A percentile compares a stretch with the other conserved stretches of the same genome.
phyloP scores from a whole-genome alignment of 345 rosid genomes.

The Aquilaria sinensis region DNA sequence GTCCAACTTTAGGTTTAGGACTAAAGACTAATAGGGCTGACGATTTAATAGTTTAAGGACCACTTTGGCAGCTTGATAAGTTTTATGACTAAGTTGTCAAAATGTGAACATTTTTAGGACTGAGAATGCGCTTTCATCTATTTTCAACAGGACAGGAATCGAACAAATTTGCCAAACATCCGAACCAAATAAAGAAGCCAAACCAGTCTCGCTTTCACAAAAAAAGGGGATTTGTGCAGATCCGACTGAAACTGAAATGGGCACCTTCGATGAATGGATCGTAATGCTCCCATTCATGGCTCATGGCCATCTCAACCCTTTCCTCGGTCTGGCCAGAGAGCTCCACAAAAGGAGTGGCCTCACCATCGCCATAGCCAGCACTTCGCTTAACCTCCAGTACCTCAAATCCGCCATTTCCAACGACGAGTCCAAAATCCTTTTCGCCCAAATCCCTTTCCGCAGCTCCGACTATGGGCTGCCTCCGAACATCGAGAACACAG shows the following conservation, averaged over 20 bases:
- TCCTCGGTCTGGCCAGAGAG: constrained; percentile 31
- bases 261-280: constrained; percentile 11
- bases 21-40: too few relatives aligned
- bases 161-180: too few relatives aligned
- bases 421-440: constrained; percentile 8
- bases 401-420: constrained; percentile 22
- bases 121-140: too few relatives aligned
- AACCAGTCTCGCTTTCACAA: too few relatives aligned
- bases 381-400: constrained; percentile 33
- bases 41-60: too few relatives aligned
- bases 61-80: too few relatives aligned
- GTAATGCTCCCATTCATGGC: constrained; percentile 46
- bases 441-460: constrained; percentile 30
- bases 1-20: too few relatives aligned
- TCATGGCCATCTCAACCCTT: constrained; percentile 55
- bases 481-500: constrained; percentile 31
- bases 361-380: constrained; percentile 35
- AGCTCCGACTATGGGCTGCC: constrained; percentile 35
- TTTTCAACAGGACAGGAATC: too few relatives aligned
- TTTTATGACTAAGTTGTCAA: too few relatives aligned
- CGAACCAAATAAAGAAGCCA: too few relatives aligned
- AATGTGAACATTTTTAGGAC: too few relatives aligned
- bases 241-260: background rate
- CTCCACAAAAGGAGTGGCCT: constrained; percentile 24
- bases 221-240: too few relatives aligned